These are phyloP conservation scores for Flaveria brownii DNA, from an alignment of 129 eudicot genomes.

Conservation along the genomic window DNA sequence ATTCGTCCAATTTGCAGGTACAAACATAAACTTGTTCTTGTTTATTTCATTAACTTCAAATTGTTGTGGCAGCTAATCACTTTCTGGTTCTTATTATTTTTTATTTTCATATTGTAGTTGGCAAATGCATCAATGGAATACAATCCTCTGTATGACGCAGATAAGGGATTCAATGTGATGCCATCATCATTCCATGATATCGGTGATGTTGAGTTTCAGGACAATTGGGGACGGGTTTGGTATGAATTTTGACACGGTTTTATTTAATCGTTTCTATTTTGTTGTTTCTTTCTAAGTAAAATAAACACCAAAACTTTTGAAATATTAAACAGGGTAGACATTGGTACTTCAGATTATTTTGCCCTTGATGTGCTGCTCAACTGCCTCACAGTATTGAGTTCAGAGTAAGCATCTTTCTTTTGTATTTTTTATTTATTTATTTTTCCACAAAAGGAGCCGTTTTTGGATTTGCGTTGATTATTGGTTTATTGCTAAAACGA, in stretches of 20 bases:
- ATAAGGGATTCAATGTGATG: constrained; percentile 75
- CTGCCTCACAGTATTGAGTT: constrained; percentile 81
- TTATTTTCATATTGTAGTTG: constrained; percentile 48
- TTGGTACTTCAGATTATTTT: constrained; percentile 81
- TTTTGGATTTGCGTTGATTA: not conserved
- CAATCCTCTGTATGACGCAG: constrained; percentile 82
- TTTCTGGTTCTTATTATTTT: not conserved
- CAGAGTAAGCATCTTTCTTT: constrained; percentile 68
- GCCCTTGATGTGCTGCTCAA: constrained; percentile 84
- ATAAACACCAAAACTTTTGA: not conserved
- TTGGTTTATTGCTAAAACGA: not conserved
- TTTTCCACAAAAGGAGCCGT: not conserved
- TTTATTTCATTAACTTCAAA: not conserved
- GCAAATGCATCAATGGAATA: constrained; percentile 81
- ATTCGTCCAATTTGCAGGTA: constrained; percentile 91
- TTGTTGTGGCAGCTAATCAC: constrained; percentile 15
- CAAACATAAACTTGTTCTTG: not conserved
- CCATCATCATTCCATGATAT: constrained; percentile 94
- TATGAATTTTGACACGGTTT: constrained; percentile 28
- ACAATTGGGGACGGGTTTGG: constrained; percentile 96
- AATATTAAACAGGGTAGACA: constrained; percentile 76
- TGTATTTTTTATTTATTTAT: not conserved
- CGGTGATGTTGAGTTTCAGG: constrained; percentile 88
- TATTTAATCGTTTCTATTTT: not conserved
- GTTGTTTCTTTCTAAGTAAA: not conserved